Evolutionary conservation across 371 early-diverging fungal genomes (phyloP).

Genomic region (Thermomucor indicae-seudaticae): DNA sequence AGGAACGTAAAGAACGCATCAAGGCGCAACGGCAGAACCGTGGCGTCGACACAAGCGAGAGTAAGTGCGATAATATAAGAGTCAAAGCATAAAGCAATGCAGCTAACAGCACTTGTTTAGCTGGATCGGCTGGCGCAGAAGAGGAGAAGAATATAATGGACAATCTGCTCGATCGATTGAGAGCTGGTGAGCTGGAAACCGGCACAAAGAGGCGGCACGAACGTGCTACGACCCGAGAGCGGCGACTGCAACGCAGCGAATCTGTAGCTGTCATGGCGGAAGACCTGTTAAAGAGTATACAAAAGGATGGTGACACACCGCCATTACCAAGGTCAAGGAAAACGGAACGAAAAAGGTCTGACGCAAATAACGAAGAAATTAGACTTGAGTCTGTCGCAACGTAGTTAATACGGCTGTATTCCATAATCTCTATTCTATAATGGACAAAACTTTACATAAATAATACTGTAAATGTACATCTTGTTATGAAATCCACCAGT

Average conservation of each 20-base stretch:
- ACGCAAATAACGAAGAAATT: not conserved
- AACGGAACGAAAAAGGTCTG: not conserved
- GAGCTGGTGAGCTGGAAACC: conserved; percentile 69
- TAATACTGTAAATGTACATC: too few relatives aligned
- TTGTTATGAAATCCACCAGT: too few relatives aligned
- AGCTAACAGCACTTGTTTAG: too few relatives aligned
- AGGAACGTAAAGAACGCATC: conserved; percentile 39
- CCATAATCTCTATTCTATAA: too few relatives aligned
- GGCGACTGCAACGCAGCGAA: conserved; percentile 56
- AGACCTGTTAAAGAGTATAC: conserved; percentile 67
- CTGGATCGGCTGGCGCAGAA: conserved; percentile 32
- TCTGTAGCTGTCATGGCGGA: conserved; percentile 65
- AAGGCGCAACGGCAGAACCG: conserved; percentile 41
- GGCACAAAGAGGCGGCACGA: conserved; percentile 50
- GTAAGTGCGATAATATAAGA: conserved; percentile 8
- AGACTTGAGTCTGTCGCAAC: too few relatives aligned
- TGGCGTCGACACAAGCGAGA: conserved; percentile 44
- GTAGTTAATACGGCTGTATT: too few relatives aligned
- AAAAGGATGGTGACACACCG: conserved; percentile 36
- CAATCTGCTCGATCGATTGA: conserved; percentile 70
- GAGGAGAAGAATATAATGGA: conserved; percentile 82
- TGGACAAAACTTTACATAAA: too few relatives aligned
- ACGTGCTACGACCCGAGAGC: conserved; percentile 21
- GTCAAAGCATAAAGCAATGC: conserved; percentile 7
- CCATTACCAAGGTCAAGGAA: conserved; percentile 3